Percentiles rank a stretch among this genome's conserved stretches.
Conservation (phyloP, 805 yeast genomes). For the Candida insectorum region DNA sequence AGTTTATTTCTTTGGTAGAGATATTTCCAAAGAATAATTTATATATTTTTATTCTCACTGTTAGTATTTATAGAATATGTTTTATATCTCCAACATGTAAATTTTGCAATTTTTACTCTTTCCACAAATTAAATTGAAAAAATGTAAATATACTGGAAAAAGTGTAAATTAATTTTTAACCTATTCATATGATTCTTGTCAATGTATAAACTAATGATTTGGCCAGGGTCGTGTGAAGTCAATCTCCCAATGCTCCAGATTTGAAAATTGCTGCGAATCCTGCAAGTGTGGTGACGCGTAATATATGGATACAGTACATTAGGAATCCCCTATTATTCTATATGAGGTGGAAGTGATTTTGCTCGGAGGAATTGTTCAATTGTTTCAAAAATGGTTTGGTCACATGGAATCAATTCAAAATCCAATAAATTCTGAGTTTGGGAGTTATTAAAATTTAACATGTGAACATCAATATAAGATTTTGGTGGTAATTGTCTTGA, state of each 20-base stretch:
- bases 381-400: slow-evolving; percentile 40
- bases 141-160: too few species aligned
- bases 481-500: slow-evolving; percentile 5
- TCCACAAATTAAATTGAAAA: too few species aligned
- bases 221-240: too few species aligned
- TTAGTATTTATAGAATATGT: background rate
- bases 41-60: slow-evolving; percentile 1
- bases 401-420: slow-evolving; percentile 30
- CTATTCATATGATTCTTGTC: too few species aligned
- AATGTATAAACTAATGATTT: too few species aligned
- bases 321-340: background rate
- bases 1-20: slow-evolving; percentile 87
- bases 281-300: too few species aligned
- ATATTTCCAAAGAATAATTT: slow-evolving; percentile 73
- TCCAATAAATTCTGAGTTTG: slow-evolving; percentile 33
- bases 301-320: too few species aligned
- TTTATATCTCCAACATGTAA: background rate
- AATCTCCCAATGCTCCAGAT: too few species aligned
- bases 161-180: too few species aligned
- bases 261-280: too few species aligned
- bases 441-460: slow-evolving; percentile 23
- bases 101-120: background rate
- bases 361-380: slow-evolving; percentile 26
- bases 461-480: slow-evolving; percentile 1
- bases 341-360: background rate